phyloP scores from a whole-genome alignment of 371 early-diverging fungal species.

The Mucor sp. region DNA sequence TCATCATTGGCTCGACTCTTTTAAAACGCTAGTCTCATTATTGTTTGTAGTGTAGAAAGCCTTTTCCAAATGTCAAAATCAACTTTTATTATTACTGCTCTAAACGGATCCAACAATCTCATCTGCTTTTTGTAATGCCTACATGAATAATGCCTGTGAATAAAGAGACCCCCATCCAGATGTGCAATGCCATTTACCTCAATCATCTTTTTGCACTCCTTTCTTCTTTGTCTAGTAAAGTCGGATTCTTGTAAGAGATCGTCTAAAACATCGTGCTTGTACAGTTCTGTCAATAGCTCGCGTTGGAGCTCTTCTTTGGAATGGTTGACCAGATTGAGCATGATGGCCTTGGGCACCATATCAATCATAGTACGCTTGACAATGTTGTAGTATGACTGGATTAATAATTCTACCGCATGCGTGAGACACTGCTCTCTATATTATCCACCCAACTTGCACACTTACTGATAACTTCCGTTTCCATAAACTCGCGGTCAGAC shows the following conservation, averaged over 20 bases:
- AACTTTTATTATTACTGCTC: neutral
- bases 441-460: constrained; percentile 9
- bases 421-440: neutral
- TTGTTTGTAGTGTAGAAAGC: neutral
- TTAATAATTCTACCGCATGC: constrained; percentile 71
- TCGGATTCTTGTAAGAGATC: constrained; percentile 96
- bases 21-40: constrained; percentile 1
- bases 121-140: constrained; percentile 90
- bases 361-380: constrained; percentile 98
- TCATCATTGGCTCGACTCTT: neutral
- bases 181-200: constrained; percentile 34
- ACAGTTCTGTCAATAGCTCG: constrained; percentile 94
- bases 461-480: constrained; percentile 97
- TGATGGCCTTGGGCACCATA: constrained; percentile 99
- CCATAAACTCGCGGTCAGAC: constrained; percentile 95
- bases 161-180: neutral
- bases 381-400: constrained; percentile 96
- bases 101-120: constrained; percentile 76
- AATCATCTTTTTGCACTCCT: constrained; percentile 98
- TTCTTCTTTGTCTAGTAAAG: constrained; percentile 85
- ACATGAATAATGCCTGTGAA: neutral
- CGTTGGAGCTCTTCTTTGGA: constrained; percentile 95
- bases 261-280: constrained; percentile 89
- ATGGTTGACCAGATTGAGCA: constrained; percentile 93
- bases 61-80: neutral